Evolutionary conservation across 345 rosid genomes (phyloP), one percentile per base, ranked within the genome.

Genomic region (Streptanthus diversifolius): DNA sequence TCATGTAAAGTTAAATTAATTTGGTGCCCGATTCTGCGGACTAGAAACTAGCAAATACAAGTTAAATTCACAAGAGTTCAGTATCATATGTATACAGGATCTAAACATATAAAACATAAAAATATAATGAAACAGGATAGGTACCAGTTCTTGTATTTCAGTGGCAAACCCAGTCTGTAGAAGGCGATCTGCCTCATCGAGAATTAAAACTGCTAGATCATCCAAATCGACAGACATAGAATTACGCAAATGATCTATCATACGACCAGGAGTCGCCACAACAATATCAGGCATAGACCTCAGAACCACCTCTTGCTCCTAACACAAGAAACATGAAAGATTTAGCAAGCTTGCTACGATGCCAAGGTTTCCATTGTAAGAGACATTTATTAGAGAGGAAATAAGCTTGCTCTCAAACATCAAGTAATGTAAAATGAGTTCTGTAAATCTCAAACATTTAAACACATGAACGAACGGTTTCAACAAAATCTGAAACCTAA

Each of bases 171-270:
- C 99, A 45, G 91, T 95, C 88, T 91, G 97, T 76, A 95, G 78
- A 73, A 95, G 93, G 37, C 96, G 95, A 79, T 91, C 99, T 60
- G 99, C 99, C 79, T 95, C 97, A 48, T 95, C 97, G 5, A 95
- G 97, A 65, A 95, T 91, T 62, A 95, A 66, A 76, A 95, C 90
- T 17, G 99, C 95, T 57, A 95, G 93, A 80, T 91, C 96, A 47
- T 91, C 96, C 80, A 91, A 82, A 77, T 86, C 89, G 43, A 95
- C 95, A 5, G 96, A 95, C 92, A 87, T 88, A 35, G 99, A 84
- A 83, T 95, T 95, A 66, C 96, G 89, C 73, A 95, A 83, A 82
- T 95, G 99, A 80, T 95, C 99, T 68, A 95, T 91, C 91, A 95
- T 86, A 54, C 99, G 90, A 29, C 99, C 97, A 63, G 97, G 97